Conservation (phyloP, 2,329 filamentous ascomycete genomes). For the Xylaria sp. region DNA sequence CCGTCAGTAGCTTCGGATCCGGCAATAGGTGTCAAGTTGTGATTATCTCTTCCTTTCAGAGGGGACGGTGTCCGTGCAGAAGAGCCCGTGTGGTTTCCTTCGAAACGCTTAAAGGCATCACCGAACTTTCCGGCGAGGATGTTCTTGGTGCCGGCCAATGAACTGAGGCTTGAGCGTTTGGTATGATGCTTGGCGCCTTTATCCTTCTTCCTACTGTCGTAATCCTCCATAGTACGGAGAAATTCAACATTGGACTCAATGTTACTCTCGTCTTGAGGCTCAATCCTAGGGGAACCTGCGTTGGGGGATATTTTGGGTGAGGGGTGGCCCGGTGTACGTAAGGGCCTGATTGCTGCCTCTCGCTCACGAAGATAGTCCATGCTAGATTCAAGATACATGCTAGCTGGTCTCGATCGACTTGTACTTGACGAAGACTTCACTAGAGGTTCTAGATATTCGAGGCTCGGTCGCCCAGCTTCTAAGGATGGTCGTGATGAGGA, state of each 20-base stretch:
- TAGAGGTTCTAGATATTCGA: constrained; percentile 65
- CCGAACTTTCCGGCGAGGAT: constrained; percentile 89
- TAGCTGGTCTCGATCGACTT: constrained; percentile 71
- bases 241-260: constrained; percentile 85
- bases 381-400: constrained; percentile 82
- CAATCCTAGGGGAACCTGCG: constrained; percentile 50
- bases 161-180: constrained; percentile 77
- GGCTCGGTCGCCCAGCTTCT: constrained; percentile 69
- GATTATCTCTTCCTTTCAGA: constrained; percentile 53
- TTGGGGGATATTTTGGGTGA: constrained; percentile 46
- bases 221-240: constrained; percentile 75
- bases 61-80: constrained; percentile 55
- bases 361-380: constrained; percentile 82
- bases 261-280: constrained; percentile 62
- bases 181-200: constrained; percentile 58
- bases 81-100: constrained; percentile 55
- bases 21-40: constrained; percentile 70
- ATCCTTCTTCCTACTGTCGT: constrained; percentile 62
- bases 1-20: constrained; percentile 76
- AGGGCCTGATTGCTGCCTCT: constrained; percentile 60
- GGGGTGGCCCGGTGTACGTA: constrained; percentile 43
- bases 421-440: constrained; percentile 63
- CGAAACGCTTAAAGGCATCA: constrained; percentile 92
- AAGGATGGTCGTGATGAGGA: constrained; percentile 70
- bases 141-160: constrained; percentile 76